Percentiles rank a stretch among this genome's conserved stretches.
Evolutionary conservation across 208 protist genomes (phyloP).

Genomic region (Blastocrithidia nonstop): DNA sequence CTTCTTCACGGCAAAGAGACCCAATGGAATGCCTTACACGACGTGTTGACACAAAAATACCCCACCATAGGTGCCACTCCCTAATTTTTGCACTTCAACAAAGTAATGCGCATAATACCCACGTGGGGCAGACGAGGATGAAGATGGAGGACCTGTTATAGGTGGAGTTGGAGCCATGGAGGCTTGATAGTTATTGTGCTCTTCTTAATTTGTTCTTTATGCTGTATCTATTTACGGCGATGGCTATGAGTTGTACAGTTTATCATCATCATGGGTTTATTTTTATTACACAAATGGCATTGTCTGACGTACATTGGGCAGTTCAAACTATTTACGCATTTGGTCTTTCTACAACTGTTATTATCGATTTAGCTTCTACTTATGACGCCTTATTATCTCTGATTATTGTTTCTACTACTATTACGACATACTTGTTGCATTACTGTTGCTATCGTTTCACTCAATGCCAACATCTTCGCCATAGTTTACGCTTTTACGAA

Average conservation of each 20-base stretch:
- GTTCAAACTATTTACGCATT: too few relatives aligned
- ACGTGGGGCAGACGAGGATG: neutral
- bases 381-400: too few relatives aligned
- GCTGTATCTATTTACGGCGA: neutral
- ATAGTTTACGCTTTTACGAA: too few relatives aligned
- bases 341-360: too few relatives aligned
- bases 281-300: neutral
- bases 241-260: neutral
- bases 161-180: too few relatives aligned
- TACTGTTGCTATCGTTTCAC: too few relatives aligned
- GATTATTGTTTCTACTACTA: too few relatives aligned
- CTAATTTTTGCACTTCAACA: conserved; percentile 63
- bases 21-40: conserved; percentile 61
- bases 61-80: conserved; percentile 69
- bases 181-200: neutral
- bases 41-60: conserved; percentile 81
- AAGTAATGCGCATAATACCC: conserved; percentile 81
- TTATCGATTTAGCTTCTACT: too few relatives aligned
- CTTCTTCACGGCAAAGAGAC: conserved; percentile 84
- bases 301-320: too few relatives aligned
- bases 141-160: too few relatives aligned
- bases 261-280: neutral
- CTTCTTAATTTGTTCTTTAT: neutral
- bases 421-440: too few relatives aligned
- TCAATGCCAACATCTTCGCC: too few relatives aligned